Conservation (phyloP, 2,329 filamentous ascomycete genomes). For the Xylaria sp. region DNA sequence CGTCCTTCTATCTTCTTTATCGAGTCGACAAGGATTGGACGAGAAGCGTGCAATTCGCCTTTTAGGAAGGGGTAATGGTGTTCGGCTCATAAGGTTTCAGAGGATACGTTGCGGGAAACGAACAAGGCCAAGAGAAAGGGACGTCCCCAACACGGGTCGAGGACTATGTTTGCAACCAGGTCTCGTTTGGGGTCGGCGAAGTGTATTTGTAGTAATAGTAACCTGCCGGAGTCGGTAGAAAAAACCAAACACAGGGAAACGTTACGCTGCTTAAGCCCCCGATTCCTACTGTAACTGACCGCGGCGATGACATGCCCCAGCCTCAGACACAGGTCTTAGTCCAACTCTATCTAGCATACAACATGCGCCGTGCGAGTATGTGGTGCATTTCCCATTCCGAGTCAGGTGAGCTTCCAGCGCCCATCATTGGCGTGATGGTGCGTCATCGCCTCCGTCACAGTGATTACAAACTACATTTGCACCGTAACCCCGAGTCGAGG, state of each 20-base stretch:
- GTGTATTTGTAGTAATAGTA: conserved; percentile 27
- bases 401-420: conserved; percentile 6
- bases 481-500: too few species aligned
- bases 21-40: background rate
- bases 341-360: background rate
- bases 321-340: background rate
- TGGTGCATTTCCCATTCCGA: background rate
- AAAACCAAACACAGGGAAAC: conserved; percentile 6
- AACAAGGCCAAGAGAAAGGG: conserved; percentile 2
- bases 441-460: conserved; percentile 12
- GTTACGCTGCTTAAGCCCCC: conserved; percentile 3
- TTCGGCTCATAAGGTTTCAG: background rate
- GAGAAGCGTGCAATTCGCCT: background rate
- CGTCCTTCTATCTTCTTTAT: background rate
- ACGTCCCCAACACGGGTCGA: background rate
- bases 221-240: background rate
- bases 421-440: background rate
- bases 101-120: background rate
- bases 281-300: conserved; percentile 9
- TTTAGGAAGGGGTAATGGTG: background rate
- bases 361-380: background rate
- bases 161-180: background rate
- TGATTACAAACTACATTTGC: background rate
- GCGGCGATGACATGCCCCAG: background rate
- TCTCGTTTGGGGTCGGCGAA: conserved; percentile 6